Base-by-base conservation (phyloP, 2,329 filamentous ascomycete genomes). In the Aureobasidium lini region DNA sequence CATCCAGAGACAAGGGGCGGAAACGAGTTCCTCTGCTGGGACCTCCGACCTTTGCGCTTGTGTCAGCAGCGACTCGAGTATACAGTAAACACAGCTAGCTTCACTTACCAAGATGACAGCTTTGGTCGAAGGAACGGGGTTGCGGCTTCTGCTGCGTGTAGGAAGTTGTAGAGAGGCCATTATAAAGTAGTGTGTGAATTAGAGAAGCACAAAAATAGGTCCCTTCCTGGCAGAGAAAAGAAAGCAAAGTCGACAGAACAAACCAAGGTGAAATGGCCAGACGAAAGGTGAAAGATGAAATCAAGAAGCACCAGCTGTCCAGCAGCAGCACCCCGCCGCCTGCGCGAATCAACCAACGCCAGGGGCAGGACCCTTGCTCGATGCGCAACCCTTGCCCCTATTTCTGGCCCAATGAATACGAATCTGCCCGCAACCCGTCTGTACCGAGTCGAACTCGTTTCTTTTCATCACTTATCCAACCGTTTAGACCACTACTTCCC, bases 11-110 rank as follows among this genome's bases (percentile, higher is more conserved):
- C 66, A 99, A 82, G 68, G 94, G 94, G 67, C 94, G 85, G 79
- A 97, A 97, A 66, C 94, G 85, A 63, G 94, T 99, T 73, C 94
- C 94, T 81, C 94, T 85, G 61, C 92, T 96, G 59, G 94, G 92
- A 62, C 94, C 93, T 66, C 93, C 93, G 70, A 97, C 93, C 92
- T 96, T 63, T 54, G 53, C 9, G 61, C 62, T 43, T 42, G 37
- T 60, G 63, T 54, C 47, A 49, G 43, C 50, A 57, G 16, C 42
- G 56, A 61, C 50, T 40, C 59, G 66, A 64, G 15, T n/a, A n/a
- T 29, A 11, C 1, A 4, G 23, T 1, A 34, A 29, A 42, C 49
- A 57, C 64, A 37, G 31, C 40, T 42, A 16, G 13, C 42, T 44
- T 3, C 42, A 73, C 80, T 70, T 81, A 96, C 92, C 80, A 97